phyloP scores from a whole-genome alignment of 202 grass and related monocot genomes.

The Panicum virgatum region DNA sequence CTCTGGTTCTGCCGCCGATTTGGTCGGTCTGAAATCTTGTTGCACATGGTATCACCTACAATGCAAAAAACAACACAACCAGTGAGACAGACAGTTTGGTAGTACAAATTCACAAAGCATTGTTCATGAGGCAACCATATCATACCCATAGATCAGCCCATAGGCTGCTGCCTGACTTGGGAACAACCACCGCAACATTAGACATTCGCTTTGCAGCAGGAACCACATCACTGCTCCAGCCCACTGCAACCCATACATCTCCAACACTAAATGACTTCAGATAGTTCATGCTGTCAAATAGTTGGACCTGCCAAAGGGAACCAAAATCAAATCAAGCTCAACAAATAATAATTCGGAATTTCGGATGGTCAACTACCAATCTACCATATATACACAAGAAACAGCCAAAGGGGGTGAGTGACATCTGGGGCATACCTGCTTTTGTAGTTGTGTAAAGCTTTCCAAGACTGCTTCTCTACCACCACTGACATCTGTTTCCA shows the following conservation, averaged over 20 bases:
- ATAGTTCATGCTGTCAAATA: constrained; percentile 89
- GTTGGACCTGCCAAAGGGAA: constrained; percentile 55
- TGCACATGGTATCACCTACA: constrained; percentile 63
- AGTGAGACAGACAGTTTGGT: not conserved
- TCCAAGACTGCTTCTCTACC: constrained; percentile 71
- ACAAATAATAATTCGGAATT: not conserved
- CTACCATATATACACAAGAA: not conserved
- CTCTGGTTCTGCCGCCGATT: constrained; percentile 78
- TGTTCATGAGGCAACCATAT: not conserved
- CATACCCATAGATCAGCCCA: constrained; percentile 94
- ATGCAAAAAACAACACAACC: constrained; percentile 8
- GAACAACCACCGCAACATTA: constrained; percentile 79
- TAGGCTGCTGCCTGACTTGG: constrained; percentile 85
- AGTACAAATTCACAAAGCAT: not conserved
- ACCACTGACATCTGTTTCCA: constrained; percentile 70
- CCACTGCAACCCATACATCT: constrained; percentile 91
- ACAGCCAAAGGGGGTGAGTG: not conserved
- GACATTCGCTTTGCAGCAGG: constrained; percentile 87
- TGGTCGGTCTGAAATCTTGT: constrained; percentile 62
- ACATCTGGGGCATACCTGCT: constrained; percentile 53
- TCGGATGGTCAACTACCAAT: not conserved
- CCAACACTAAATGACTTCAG: constrained; percentile 84
- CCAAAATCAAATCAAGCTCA: not conserved
- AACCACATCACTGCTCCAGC: constrained; percentile 91
- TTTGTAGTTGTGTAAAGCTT: constrained; percentile 68